Conservation (phyloP, 805 yeast genomes). For the Monosporozyma aquatica region DNA sequence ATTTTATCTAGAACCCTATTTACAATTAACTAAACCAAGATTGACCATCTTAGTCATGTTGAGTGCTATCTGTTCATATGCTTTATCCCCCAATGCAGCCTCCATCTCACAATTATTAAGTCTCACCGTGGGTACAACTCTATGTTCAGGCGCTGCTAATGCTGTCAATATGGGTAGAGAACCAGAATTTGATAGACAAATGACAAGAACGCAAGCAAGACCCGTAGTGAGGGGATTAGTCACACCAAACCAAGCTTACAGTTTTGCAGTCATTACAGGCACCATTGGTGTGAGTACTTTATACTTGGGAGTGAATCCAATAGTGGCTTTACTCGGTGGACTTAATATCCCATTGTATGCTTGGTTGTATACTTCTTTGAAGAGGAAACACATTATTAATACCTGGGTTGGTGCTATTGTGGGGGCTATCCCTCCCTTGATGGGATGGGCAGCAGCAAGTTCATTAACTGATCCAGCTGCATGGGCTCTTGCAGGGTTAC, state of each 20-base stretch:
- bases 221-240: constrained; percentile 84
- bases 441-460: constrained; percentile 98
- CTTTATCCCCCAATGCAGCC: constrained; percentile 77
- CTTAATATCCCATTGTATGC: constrained; percentile 75
- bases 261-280: constrained; percentile 73
- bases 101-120: constrained; percentile 60
- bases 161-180: constrained; percentile 97
- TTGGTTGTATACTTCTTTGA: constrained; percentile 85
- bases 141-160: constrained; percentile 90
- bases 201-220: constrained; percentile 80
- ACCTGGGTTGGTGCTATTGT: constrained; percentile 99
- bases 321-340: constrained; percentile 74
- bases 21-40: constrained; percentile 84
- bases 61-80: constrained; percentile 89
- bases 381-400: constrained; percentile 73
- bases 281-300: constrained; percentile 58
- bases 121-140: constrained; percentile 74
- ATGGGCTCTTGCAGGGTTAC: constrained; percentile 82
- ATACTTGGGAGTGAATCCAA: constrained; percentile 74
- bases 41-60: constrained; percentile 80
- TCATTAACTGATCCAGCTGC: constrained; percentile 80
- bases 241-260: constrained; percentile 66
- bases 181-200: constrained; percentile 75
- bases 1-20: constrained; percentile 47
- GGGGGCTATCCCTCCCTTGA: constrained; percentile 95